Conservation (phyloP, 305 asterid species). For the Withania somnifera region DNA sequence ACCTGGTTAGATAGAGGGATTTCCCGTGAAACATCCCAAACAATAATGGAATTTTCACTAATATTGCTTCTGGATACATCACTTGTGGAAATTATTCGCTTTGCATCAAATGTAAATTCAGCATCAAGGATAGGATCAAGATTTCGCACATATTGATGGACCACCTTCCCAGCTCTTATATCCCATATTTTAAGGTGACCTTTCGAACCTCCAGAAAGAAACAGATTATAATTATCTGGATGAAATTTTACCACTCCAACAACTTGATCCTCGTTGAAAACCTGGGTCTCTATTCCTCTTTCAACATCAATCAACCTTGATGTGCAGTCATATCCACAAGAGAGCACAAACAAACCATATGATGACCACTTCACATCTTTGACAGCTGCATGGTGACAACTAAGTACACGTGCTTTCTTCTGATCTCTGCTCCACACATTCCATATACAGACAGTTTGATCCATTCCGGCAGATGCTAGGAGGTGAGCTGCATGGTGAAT, state of each 20-base stretch:
- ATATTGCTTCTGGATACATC: conserved; percentile 75
- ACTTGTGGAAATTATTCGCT: conserved; percentile 62
- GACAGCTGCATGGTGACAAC: conserved; percentile 64
- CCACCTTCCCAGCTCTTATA: conserved; percentile 59
- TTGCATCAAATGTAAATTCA: conserved; percentile 69
- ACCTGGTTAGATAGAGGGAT: conserved; percentile 88
- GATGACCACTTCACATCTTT: conserved; percentile 90
- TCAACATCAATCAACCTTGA: conserved; percentile 82
- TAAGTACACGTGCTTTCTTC: conserved; percentile 47
- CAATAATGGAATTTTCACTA: conserved; percentile 80
- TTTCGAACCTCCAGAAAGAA: conserved; percentile 82
- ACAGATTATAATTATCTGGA: conserved; percentile 62
- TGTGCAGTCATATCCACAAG: conserved; percentile 90
- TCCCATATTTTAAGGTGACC: conserved; percentile 87
- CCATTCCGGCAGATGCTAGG: conserved; percentile 94
- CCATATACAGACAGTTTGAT: conserved; percentile 67
- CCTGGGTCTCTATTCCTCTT: conserved; percentile 47
- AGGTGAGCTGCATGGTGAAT: conserved; percentile 77
- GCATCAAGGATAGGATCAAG: conserved; percentile 91
- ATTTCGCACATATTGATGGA: conserved; percentile 53
- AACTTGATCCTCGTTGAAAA: conserved; percentile 78
- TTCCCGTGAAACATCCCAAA: conserved; percentile 86
- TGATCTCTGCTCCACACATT: conserved; percentile 73
- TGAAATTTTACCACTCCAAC: conserved; percentile 68
- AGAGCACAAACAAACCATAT: conserved; percentile 56